phyloP scores from a whole-genome alignment of 352 stramenopile species.

The Phytophthora melonis region DNA sequence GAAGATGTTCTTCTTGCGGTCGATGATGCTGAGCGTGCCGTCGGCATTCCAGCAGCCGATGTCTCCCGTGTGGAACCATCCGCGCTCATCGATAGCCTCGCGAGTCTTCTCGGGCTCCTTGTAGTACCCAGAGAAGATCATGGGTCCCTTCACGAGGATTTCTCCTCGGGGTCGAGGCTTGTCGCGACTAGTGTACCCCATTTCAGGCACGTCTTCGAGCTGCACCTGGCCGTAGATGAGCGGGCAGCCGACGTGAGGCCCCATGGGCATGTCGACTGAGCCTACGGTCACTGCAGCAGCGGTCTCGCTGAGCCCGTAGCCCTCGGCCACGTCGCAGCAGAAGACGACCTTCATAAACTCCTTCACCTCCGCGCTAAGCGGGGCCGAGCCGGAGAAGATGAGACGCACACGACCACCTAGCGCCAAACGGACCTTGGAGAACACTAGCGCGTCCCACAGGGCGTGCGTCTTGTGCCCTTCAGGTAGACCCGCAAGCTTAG shows the following conservation, averaged over 20 bases:
- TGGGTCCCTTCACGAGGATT: conserved; percentile 70
- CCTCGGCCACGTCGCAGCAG: conserved; percentile 88
- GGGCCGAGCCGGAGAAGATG: conserved; percentile 94
- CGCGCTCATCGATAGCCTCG: conserved; percentile 89
- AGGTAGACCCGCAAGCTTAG: conserved; percentile 50
- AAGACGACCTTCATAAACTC: conserved; percentile 94
- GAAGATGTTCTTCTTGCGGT: conserved; percentile 93
- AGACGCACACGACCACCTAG: conserved; percentile 88
- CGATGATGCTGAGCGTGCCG: conserved; percentile 88
- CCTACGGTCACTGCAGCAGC: conserved; percentile 77
- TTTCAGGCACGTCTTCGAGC: conserved; percentile 95
- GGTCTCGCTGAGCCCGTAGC: conserved; percentile 96
- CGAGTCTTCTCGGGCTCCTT: conserved; percentile 92
- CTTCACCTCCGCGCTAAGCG: conserved; percentile 91
- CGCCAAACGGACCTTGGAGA: conserved; percentile 91
- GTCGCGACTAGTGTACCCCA: conserved; percentile 92
- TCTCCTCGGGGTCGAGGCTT: conserved; percentile 57
- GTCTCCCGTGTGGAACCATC: conserved; percentile 97
- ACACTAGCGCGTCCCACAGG: conserved; percentile 95
- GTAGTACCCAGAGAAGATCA: conserved; percentile 93
- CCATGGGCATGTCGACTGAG: conserved; percentile 44
- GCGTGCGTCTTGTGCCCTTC: conserved; percentile 51
- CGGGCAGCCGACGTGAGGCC: conserved; percentile 92
- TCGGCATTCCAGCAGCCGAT: conserved; percentile 93
- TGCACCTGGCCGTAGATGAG: conserved; percentile 87